These are phyloP conservation scores for Calonectria crousiana DNA, from an alignment of 2,329 filamentous ascomycete species.

Conservation along the genomic window DNA sequence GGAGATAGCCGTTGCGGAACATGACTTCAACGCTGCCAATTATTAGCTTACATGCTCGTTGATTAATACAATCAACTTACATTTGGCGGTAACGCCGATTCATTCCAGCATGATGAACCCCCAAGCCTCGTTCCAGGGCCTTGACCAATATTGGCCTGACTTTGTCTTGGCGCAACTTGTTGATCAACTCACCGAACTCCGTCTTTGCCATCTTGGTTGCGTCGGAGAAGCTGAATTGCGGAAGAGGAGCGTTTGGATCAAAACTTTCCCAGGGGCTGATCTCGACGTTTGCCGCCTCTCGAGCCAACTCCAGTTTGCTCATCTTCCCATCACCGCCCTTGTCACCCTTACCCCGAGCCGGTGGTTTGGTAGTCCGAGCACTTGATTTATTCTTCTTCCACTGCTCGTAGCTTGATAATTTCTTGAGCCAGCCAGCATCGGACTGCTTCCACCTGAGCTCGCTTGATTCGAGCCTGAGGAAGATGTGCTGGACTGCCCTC, in stretches of 20 bases:
- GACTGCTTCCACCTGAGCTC: constrained; percentile 65
- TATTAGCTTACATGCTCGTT: constrained; percentile 15
- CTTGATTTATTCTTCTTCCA: constrained; percentile 68
- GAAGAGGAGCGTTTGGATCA: constrained; percentile 72
- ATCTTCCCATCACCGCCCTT: constrained; percentile 39
- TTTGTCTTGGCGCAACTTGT: constrained; percentile 60
- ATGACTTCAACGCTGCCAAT: constrained; percentile 73
- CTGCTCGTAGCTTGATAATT: constrained; percentile 63
- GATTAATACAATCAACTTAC: constrained; percentile 47
- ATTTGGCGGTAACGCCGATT: constrained; percentile 81
- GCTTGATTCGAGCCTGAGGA: constrained; percentile 59
- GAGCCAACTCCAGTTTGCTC: constrained; percentile 68
- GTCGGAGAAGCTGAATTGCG: constrained; percentile 76
- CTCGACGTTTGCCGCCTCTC: constrained; percentile 68
- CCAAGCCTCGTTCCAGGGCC: constrained; percentile 75
- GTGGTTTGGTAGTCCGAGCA: constrained; percentile 37
- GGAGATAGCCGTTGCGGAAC: constrained; percentile 78
- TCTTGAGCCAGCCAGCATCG: constrained; percentile 70
- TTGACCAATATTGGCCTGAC: constrained; percentile 64
- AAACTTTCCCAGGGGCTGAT: constrained; percentile 72
- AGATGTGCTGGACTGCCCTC: constrained; percentile 62
- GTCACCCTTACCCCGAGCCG: constrained; percentile 56
- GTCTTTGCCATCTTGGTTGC: constrained; percentile 66
- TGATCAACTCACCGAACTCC: constrained; percentile 68
- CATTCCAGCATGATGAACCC: constrained; percentile 84